These are phyloP conservation scores for Knufia fluminis DNA, from an alignment of 2,329 filamentous ascomycete species.

Conservation along the genomic window DNA sequence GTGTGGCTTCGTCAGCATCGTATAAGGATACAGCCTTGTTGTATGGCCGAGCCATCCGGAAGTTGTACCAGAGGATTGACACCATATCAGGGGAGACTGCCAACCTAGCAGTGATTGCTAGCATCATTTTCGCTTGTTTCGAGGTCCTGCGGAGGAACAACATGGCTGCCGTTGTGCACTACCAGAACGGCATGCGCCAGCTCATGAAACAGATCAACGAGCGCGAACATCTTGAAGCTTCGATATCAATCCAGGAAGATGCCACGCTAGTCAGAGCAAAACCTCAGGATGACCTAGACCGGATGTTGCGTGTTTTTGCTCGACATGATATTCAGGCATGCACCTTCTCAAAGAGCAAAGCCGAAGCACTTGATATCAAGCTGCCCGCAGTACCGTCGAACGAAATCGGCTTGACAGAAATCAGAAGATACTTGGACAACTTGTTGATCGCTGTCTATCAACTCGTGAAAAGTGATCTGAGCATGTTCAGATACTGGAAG, in stretches of 20 bases:
- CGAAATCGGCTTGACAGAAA: slow-evolving; percentile 19
- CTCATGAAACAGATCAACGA: slow-evolving; percentile 22
- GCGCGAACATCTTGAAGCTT: neutral
- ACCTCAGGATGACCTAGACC: slow-evolving; percentile 22
- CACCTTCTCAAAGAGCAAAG: slow-evolving; percentile 22
- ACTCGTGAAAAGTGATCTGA: slow-evolving; percentile 22
- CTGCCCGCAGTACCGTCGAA: slow-evolving; percentile 19
- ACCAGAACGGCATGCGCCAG: slow-evolving; percentile 22
- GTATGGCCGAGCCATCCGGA: slow-evolving; percentile 49
- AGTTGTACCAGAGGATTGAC: slow-evolving; percentile 39
- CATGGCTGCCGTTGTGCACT: slow-evolving; percentile 24
- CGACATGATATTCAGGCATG: slow-evolving; percentile 25
- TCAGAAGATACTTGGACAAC: slow-evolving; percentile 22
- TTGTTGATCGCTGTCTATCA: slow-evolving; percentile 24
- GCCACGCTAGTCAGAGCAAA: slow-evolving; percentile 13
- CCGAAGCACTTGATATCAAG: slow-evolving; percentile 15
- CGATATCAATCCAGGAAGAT: neutral
- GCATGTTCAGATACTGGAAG: slow-evolving; percentile 23
- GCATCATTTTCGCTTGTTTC: slow-evolving; percentile 57
- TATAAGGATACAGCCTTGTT: slow-evolving; percentile 43
- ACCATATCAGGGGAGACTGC: slow-evolving; percentile 37
- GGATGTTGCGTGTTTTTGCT: slow-evolving; percentile 23
- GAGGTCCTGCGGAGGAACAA: slow-evolving; percentile 35
- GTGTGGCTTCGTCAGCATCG: slow-evolving; percentile 45
- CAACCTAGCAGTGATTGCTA: slow-evolving; percentile 53